Evolutionary conservation across 345 rosid species (phyloP).

Genomic region (Citrus australasica): DNA sequence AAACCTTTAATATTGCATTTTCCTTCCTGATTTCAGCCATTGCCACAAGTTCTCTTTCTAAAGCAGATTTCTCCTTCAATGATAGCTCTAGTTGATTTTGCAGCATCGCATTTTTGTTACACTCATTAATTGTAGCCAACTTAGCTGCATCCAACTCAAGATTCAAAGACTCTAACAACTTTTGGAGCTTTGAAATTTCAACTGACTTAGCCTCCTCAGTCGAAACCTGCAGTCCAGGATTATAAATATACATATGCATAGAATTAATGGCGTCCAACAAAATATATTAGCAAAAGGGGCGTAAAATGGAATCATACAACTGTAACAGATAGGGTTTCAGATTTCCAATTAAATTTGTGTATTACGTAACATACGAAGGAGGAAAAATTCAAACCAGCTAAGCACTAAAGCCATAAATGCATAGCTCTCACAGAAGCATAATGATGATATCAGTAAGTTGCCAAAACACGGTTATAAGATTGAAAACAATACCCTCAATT

Average conservation of each 20-base stretch:
- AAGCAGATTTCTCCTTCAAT: constrained; percentile 66
- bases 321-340: neutral
- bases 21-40: constrained; percentile 69
- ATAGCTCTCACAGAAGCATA: neutral
- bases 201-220: constrained; percentile 68
- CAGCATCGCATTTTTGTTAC: constrained; percentile 83
- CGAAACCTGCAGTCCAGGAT: constrained; percentile 56
- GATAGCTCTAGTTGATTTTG: constrained; percentile 76
- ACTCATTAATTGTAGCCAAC: constrained; percentile 79
- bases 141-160: constrained; percentile 95
- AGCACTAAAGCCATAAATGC: neutral
- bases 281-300: no score
- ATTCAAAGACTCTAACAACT: constrained; percentile 61
- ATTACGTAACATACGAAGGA: neutral
- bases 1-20: constrained; percentile 70
- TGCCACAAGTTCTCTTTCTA: constrained; percentile 62
- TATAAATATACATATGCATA: neutral
- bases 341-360: neutral
- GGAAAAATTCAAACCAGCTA: neutral
- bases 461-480: constrained; percentile 15
- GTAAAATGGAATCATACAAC: neutral
- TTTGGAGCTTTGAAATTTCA: constrained; percentile 77
- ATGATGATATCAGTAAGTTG: neutral
- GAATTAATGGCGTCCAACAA: neutral
- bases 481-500: constrained; percentile 65